Evolutionary conservation across 2,329 filamentous ascomycete genomes (phyloP), one percentile per base, ranked within the genome.

Genomic region (Diaporthe destruens): DNA sequence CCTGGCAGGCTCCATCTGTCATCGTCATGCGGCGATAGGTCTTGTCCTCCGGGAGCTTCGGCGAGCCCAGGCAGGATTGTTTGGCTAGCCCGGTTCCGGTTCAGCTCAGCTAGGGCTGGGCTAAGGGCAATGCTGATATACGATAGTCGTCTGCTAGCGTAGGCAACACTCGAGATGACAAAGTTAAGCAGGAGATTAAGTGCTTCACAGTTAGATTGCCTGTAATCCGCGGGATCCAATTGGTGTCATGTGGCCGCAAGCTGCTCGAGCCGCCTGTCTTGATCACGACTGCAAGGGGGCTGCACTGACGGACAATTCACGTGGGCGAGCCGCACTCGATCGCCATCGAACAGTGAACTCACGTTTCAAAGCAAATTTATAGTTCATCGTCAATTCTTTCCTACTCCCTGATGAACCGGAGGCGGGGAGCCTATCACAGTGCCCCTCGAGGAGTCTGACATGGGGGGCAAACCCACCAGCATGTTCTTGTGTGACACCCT

Each of bases 71-170:
- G 55, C 67, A 70, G 54, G 69, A 23, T 55, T 47, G 51, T 23
- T 16, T 55, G 51, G 23, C 32, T 57, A 69, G 51, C 51, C 47
- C 39, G 29, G 20, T 36, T 25, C 39, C 53, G 16, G 25, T 29
- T 47, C 66, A 56, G 66, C 66, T 56, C 39, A 25, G 42, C 67
- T 29, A 32, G 54, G 67, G 67, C 54, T 69, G 29, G 67, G 67
- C 23, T 42, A 57, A 32, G 42, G 34, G 16, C n/a, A 29, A 59
- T 69, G 42, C 54, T 20, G 42, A 29, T 39, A n/a, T 53, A 66
- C 32, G 61, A 66, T 53, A 39, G 53, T 69, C 18, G 39, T 56
- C 53, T 59, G 25, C 68, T 73, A 73, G 67, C 65, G 57, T 59
- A 73, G 71, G 71, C 71, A 73, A 61, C 68, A 59, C 51, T 47